Conservation (phyloP, 108 stramenopile species). For the Mediolabrus comicus region DNA sequence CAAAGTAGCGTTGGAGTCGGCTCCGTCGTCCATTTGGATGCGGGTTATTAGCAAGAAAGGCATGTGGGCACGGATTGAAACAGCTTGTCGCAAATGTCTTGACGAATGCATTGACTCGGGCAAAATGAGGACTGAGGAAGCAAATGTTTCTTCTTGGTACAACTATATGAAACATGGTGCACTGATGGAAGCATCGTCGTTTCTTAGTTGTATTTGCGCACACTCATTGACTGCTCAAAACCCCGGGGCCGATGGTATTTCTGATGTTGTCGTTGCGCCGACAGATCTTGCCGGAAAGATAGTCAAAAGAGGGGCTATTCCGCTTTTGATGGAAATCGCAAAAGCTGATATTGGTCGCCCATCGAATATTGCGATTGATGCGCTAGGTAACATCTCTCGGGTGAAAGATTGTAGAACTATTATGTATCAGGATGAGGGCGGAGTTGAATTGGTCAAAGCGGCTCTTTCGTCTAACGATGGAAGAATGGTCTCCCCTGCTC, state of each 20-base stretch:
- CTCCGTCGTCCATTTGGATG: background rate
- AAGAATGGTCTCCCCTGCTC: background rate
- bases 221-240: background rate
- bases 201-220: background rate
- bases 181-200: background rate
- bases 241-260: background rate
- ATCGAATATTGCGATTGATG: background rate
- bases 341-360: background rate
- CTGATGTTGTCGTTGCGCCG: background rate
- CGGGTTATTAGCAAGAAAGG: background rate
- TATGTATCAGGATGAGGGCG: background rate
- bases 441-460: background rate
- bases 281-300: background rate
- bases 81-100: background rate
- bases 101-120: background rate
- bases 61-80: background rate
- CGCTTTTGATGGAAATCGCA: background rate
- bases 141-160: background rate
- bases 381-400: background rate
- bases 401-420: background rate
- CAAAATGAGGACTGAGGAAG: too few relatives aligned
- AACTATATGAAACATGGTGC: background rate
- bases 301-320: constrained; percentile 4
- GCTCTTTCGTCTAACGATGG: background rate
- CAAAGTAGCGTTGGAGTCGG: background rate